Percentiles rank a stretch among this genome's conserved stretches.
Conservation (phyloP, 805 yeast species). For the Sugiyamaella marilandica region DNA sequence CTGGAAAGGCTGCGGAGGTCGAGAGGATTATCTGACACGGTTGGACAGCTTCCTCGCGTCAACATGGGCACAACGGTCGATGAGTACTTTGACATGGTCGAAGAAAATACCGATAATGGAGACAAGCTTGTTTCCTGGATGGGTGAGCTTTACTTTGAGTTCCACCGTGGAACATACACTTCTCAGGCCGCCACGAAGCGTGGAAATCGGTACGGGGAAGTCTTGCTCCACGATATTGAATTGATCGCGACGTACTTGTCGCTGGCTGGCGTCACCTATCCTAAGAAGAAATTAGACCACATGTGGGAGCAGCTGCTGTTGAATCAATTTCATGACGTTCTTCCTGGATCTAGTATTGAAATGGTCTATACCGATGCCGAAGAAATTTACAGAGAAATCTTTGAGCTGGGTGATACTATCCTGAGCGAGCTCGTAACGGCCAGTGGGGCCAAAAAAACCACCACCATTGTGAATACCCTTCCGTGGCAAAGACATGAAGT, state of each 20-base stretch:
- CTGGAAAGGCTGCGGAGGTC: slow-evolving; percentile 86
- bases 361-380: slow-evolving; percentile 89
- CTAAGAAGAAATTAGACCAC: slow-evolving; percentile 56
- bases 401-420: slow-evolving; percentile 52
- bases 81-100: slow-evolving; percentile 65
- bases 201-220: slow-evolving; percentile 70
- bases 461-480: slow-evolving; percentile 43
- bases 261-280: slow-evolving; percentile 59
- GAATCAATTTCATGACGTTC: slow-evolving; percentile 94
- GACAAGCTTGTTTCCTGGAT: slow-evolving; percentile 74
- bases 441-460: not conserved
- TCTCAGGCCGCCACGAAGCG: slow-evolving; percentile 84
- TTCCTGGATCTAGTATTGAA: slow-evolving; percentile 95
- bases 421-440: slow-evolving; percentile 38
- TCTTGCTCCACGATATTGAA: slow-evolving; percentile 79
- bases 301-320: slow-evolving; percentile 86
- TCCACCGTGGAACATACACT: slow-evolving; percentile 96
- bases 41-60: slow-evolving; percentile 77
- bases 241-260: slow-evolving; percentile 74
- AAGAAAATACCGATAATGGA: slow-evolving; percentile 61
- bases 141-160: slow-evolving; percentile 91
- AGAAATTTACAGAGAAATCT: slow-evolving; percentile 64
- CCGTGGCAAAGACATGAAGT: slow-evolving; percentile 60
- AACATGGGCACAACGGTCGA: slow-evolving; percentile 71
- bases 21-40: slow-evolving; percentile 84